Conservation (phyloP, 805 yeast species). For the Yarrowia sp. region DNA sequence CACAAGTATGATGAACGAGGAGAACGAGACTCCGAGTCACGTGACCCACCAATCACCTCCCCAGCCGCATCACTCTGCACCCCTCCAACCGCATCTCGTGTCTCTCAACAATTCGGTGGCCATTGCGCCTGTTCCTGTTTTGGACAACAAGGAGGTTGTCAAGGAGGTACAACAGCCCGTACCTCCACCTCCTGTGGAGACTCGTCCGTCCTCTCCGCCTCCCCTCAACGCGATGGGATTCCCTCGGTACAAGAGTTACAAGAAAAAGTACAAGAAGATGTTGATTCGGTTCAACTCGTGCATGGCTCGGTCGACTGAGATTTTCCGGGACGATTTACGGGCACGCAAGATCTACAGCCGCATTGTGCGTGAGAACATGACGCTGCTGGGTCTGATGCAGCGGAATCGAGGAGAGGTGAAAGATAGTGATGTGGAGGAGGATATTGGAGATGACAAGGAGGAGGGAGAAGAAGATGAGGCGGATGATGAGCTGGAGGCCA, state of each 20-base stretch:
- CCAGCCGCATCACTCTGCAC: neutral
- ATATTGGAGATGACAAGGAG: neutral
- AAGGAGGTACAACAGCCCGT: neutral
- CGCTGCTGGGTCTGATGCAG: constrained; percentile 7
- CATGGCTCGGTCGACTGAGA: constrained; percentile 24
- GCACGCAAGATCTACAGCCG: constrained; percentile 23
- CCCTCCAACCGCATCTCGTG: neutral
- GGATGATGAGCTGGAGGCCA: neutral
- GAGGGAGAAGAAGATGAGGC: neutral
- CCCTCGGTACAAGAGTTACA: constrained; percentile 27
- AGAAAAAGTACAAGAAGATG: constrained; percentile 28
- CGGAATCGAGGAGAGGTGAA: neutral
- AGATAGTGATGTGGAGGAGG: constrained; percentile 7
- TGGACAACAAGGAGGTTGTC: neutral
- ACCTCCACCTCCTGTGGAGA: neutral
- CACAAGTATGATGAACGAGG: constrained; percentile 26
- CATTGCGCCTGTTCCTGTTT: constrained; percentile 12
- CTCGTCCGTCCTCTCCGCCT: neutral
- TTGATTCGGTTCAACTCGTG: constrained; percentile 23
- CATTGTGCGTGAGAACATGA: constrained; percentile 23
- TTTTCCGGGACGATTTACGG: constrained; percentile 13
- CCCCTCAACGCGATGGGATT: constrained; percentile 18
- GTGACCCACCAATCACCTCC: neutral
- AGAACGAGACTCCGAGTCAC: constrained; percentile 4
- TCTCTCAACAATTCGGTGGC: neutral